Conservation (phyloP, 352 stramenopile species). For the Globisporangium mamillatum region DNA sequence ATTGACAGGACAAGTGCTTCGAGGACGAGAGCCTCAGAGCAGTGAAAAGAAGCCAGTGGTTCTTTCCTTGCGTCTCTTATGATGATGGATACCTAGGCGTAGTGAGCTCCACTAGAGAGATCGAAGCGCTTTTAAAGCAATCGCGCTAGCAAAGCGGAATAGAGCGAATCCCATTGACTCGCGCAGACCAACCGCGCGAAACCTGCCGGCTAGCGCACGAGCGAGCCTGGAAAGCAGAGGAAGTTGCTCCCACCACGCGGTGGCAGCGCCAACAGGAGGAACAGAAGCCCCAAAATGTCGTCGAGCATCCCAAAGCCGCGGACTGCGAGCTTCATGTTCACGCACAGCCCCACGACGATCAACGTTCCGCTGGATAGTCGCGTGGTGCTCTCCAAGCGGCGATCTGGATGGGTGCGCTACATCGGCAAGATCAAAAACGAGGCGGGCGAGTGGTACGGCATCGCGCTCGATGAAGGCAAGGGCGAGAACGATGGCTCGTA, state of each 20-base stretch:
- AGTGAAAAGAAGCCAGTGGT: neutral
- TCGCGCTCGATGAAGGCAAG: constrained; percentile 63
- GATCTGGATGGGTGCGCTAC: constrained; percentile 57
- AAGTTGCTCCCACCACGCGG: neutral
- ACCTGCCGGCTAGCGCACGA: neutral
- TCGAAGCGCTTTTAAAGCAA: neutral
- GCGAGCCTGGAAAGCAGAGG: neutral
- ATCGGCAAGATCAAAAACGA: constrained; percentile 56
- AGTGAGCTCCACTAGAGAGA: neutral
- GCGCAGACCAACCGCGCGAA: neutral
- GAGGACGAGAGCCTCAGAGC: neutral
- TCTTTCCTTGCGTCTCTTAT: constrained; percentile 5
- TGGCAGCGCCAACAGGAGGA: neutral
- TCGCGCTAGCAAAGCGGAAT: neutral
- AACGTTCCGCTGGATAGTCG: constrained; percentile 51
- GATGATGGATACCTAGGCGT: neutral
- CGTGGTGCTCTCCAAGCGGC: constrained; percentile 54
- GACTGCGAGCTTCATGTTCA: constrained; percentile 9
- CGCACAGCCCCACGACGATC: constrained; percentile 23
- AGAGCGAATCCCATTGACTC: neutral
- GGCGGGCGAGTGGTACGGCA: constrained; percentile 63
- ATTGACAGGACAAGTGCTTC: neutral
- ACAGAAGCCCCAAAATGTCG: constrained; percentile 1
- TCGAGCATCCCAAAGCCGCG: constrained; percentile 20
- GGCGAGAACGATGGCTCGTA: constrained; percentile 49